Evolutionary conservation across 2,329 filamentous ascomycete genomes (phyloP).

Genomic region (Allantophomopsis lycopodina): DNA sequence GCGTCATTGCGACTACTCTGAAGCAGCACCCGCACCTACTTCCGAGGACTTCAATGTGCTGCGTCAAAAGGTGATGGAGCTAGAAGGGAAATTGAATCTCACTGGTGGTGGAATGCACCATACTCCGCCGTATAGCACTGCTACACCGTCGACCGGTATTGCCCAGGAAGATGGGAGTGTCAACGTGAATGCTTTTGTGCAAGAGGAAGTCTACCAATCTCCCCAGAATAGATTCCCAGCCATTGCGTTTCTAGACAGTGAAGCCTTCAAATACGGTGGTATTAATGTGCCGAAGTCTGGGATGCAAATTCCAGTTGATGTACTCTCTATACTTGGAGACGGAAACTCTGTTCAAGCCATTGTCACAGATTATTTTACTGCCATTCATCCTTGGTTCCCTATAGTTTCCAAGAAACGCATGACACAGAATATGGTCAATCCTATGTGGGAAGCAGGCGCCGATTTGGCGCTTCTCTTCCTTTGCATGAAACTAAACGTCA

Average conservation of each 20-base stretch:
- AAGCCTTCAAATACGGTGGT: constrained; percentile 21
- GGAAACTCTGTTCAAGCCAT: constrained; percentile 21
- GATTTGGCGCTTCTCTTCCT: constrained; percentile 32
- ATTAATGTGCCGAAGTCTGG: constrained; percentile 23
- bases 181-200: neutral
- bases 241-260: constrained; percentile 28
- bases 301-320: constrained; percentile 24
- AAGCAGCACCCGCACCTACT: constrained; percentile 20
- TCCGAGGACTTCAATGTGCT: constrained; percentile 25
- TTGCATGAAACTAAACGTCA: constrained; percentile 31
- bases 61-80: constrained; percentile 21
- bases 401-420: constrained; percentile 32
- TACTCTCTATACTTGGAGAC: constrained; percentile 24
- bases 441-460: constrained; percentile 27
- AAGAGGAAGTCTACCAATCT: constrained; percentile 6
- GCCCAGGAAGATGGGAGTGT: neutral
- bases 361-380: constrained; percentile 26
- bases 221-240: constrained; percentile 23
- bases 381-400: constrained; percentile 31
- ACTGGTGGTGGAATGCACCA: constrained; percentile 7
- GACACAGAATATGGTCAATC: constrained; percentile 21
- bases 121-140: constrained; percentile 11
- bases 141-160: constrained; percentile 8
- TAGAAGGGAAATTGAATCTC: constrained; percentile 22
- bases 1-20: constrained; percentile 26